Conservation (phyloP, 2,329 filamentous ascomycete genomes). For the Verticillium longisporum region DNA sequence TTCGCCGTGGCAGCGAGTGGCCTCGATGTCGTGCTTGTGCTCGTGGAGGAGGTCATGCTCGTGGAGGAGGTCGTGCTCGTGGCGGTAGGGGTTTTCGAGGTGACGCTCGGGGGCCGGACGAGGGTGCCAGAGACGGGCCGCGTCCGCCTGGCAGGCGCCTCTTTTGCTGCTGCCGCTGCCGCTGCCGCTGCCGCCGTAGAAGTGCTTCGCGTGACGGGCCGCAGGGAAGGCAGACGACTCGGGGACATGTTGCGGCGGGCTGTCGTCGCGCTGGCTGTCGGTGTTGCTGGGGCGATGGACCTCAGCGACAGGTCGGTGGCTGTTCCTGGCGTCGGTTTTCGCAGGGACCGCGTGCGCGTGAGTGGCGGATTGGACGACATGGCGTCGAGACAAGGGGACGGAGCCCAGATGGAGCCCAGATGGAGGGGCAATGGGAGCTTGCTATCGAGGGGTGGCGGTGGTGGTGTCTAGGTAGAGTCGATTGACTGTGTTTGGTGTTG, state of each 20-base stretch:
- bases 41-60: constrained; percentile 2
- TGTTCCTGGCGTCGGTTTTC: constrained; percentile 28
- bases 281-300: not conserved
- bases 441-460: not conserved
- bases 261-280: not conserved
- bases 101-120: not conserved
- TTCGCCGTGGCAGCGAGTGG: no score
- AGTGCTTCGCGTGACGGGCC: not conserved
- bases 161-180: constrained; percentile 2
- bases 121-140: not conserved
- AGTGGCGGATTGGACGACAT: constrained; percentile 24
- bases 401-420: not conserved
- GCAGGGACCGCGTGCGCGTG: constrained; percentile 40
- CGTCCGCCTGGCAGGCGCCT: not conserved
- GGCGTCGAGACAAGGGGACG: not conserved
- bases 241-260: constrained; percentile 5
- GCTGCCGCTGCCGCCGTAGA: constrained; percentile 8
- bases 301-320: constrained; percentile 9
- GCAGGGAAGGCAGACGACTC: constrained; percentile 8
- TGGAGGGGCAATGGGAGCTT: not conserved
- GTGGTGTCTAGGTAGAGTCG: no score
- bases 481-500: not conserved
- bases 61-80: constrained; percentile 11
- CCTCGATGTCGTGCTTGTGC: constrained; percentile 2
- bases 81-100: constrained; percentile 6